phyloP scores from a whole-genome alignment of 192 early-diverging fungal genomes.

The Entomortierella lignicola region DNA sequence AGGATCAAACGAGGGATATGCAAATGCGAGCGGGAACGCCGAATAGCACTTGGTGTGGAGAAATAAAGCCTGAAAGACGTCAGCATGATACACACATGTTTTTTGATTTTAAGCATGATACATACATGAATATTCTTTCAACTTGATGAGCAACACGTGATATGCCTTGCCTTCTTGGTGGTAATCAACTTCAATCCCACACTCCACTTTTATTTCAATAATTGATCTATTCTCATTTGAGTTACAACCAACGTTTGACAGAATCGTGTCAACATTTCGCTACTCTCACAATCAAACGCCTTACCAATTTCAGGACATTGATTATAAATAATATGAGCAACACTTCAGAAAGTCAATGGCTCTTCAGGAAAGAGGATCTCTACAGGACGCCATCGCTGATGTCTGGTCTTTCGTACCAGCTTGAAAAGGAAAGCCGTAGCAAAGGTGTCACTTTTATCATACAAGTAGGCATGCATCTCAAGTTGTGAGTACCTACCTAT shows the following conservation, averaged over 20 bases:
- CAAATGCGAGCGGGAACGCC: slow-evolving; percentile 28
- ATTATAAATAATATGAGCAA: slow-evolving; percentile 13
- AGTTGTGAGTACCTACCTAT: slow-evolving; percentile 27
- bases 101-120: too few relatives aligned
- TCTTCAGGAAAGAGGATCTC: slow-evolving; percentile 69
- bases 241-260: too few relatives aligned
- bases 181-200: too few relatives aligned
- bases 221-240: too few relatives aligned
- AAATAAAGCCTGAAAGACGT: too few relatives aligned
- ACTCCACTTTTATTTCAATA: too few relatives aligned
- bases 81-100: too few relatives aligned
- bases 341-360: slow-evolving; percentile 61
- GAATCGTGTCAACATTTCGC: too few relatives aligned
- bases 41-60: slow-evolving; percentile 20
- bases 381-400: slow-evolving; percentile 63
- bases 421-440: slow-evolving; percentile 44
- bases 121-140: too few relatives aligned
- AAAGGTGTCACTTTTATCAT: slow-evolving; percentile 59
- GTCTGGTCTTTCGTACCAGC: slow-evolving; percentile 37
- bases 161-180: too few relatives aligned
- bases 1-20: slow-evolving; percentile 49
- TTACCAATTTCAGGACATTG: not conserved
- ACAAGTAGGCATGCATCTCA: slow-evolving; percentile 50
- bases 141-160: too few relatives aligned
- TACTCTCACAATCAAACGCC: not conserved